Percentiles rank a stretch among this genome's conserved stretches.
Evolutionary conservation across 2,329 filamentous ascomycete species (phyloP).

Genomic region (Penicillium sp.): DNA sequence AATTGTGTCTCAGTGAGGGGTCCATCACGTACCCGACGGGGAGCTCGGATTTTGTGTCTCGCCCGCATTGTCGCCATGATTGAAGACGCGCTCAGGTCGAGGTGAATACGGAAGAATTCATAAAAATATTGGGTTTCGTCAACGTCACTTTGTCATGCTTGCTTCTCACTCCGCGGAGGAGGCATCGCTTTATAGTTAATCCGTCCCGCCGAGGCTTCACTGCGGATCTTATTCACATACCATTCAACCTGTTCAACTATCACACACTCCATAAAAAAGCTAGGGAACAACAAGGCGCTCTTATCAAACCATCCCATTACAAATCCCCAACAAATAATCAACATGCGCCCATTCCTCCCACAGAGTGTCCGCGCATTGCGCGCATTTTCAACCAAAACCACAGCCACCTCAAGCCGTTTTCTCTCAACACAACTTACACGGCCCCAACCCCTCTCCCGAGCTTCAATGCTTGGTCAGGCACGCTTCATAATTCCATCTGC

Average conservation of each 20-base stretch:
- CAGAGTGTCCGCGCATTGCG: slow-evolving; percentile 25
- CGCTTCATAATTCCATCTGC: slow-evolving; percentile 8
- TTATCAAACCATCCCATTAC: neutral
- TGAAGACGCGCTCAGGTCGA: slow-evolving; percentile 8
- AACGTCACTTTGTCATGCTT: neutral
- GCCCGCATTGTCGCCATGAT: slow-evolving; percentile 54
- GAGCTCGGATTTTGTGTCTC: slow-evolving; percentile 65
- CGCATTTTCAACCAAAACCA: slow-evolving; percentile 11
- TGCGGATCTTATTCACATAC: neutral
- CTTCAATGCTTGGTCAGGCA: neutral
- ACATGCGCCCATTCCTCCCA: slow-evolving; percentile 20
- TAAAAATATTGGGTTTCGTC: neutral
- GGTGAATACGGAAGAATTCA: neutral
- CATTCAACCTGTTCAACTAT: neutral
- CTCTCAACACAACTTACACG: slow-evolving; percentile 16
- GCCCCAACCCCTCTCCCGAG: slow-evolving; percentile 6
- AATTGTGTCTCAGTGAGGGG: neutral
- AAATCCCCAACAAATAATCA: neutral
- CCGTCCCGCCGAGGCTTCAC: neutral
- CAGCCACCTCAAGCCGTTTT: slow-evolving; percentile 20
- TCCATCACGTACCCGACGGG: slow-evolving; percentile 60
- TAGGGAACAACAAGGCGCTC: neutral
- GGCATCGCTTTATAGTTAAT: slow-evolving; percentile 16
- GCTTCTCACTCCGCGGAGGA: slow-evolving; percentile 24
- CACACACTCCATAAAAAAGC: neutral